A percentile compares a stretch with the other conserved stretches of the same genome.
These are phyloP conservation scores for Vicia faba DNA, from an alignment of 306 rosid species.

Conservation along the genomic window DNA sequence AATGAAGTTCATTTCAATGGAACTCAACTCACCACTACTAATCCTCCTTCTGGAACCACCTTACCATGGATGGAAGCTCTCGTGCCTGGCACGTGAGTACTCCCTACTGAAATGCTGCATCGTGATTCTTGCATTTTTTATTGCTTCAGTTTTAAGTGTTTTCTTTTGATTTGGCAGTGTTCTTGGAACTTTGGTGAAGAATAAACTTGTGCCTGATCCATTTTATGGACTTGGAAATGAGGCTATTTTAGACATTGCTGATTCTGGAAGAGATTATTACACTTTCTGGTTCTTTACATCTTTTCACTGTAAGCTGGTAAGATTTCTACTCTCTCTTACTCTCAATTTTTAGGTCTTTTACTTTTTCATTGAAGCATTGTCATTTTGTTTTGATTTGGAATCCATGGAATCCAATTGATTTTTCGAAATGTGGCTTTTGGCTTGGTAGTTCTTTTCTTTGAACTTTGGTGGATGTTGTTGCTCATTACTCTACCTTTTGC, in stretches of 20 bases:
- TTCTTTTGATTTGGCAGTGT: conserved; percentile 57
- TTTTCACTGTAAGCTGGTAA: conserved; percentile 74
- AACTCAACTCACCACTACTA: conserved; percentile 78
- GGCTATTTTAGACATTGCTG: conserved; percentile 79
- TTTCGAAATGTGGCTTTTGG: conserved; percentile 13
- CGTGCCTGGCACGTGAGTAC: conserved; percentile 81
- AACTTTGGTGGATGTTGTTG: conserved; percentile 30
- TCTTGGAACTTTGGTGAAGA: conserved; percentile 89
- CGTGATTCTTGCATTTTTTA: background rate
- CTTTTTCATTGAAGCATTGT: background rate
- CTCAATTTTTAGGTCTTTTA: background rate
- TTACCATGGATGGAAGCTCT: conserved; percentile 85
- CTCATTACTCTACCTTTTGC: conserved; percentile 39
- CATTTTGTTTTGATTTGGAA: conserved; percentile 9
- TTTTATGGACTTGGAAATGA: conserved; percentile 80
- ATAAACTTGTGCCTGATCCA: conserved; percentile 81
- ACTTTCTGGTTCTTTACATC: conserved; percentile 92
- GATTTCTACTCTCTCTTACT: background rate
- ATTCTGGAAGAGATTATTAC: conserved; percentile 83
- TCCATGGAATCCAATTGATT: background rate
- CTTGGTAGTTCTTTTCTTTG: conserved; percentile 14
- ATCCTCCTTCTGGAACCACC: conserved; percentile 64
- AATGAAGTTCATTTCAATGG: conserved; percentile 63
- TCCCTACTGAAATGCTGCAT: conserved; percentile 28
- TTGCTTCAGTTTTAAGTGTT: background rate